A percentile compares a stretch with the other conserved stretches of the same genome.
Evolutionary conservation across 768 basidiomycete species (phyloP).

Genomic region (Hysterangium stoloniferum): DNA sequence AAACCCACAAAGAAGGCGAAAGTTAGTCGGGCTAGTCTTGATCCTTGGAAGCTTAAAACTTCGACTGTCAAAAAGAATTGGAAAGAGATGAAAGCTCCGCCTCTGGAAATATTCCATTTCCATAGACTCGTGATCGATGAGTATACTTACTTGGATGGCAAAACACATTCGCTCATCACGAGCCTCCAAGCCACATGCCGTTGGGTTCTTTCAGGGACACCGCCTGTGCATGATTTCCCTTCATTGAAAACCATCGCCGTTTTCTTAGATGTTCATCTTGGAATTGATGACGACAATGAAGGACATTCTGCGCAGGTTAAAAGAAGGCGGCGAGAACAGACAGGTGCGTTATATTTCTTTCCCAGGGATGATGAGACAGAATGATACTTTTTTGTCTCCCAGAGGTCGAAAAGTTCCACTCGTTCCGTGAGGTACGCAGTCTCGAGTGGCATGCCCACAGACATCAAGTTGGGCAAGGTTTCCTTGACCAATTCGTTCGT

Average conservation of each 20-base stretch:
- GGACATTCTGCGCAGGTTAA: constrained; percentile 68
- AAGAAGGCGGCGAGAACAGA: constrained; percentile 77
- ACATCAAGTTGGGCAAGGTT: constrained; percentile 71
- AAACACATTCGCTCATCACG: constrained; percentile 71
- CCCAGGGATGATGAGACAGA: not conserved
- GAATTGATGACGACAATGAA: constrained; percentile 83
- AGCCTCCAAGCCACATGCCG: constrained; percentile 68
- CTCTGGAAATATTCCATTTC: constrained; percentile 90
- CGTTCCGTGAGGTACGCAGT: constrained; percentile 91
- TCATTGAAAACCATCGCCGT: constrained; percentile 87
- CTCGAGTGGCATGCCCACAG: constrained; percentile 90
- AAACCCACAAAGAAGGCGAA: constrained; percentile 49
- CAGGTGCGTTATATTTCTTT: constrained; percentile 42
- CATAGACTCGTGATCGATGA: constrained; percentile 87
- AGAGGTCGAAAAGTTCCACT: constrained; percentile 92
- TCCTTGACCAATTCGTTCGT: constrained; percentile 75
- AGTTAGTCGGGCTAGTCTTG: constrained; percentile 24
- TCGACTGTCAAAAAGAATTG: constrained; percentile 61
- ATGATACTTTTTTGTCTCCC: constrained; percentile 17
- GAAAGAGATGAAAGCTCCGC: constrained; percentile 73
- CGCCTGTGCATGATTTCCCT: constrained; percentile 85
- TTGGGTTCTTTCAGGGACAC: constrained; percentile 97
- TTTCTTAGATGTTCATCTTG: constrained; percentile 85
- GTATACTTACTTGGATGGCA: constrained; percentile 85
- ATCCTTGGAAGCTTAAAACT: constrained; percentile 72